A percentile compares a stretch with the other conserved stretches of the same genome.
Conservation (phyloP, 345 rosid species). For the Ceriops decandra region DNA sequence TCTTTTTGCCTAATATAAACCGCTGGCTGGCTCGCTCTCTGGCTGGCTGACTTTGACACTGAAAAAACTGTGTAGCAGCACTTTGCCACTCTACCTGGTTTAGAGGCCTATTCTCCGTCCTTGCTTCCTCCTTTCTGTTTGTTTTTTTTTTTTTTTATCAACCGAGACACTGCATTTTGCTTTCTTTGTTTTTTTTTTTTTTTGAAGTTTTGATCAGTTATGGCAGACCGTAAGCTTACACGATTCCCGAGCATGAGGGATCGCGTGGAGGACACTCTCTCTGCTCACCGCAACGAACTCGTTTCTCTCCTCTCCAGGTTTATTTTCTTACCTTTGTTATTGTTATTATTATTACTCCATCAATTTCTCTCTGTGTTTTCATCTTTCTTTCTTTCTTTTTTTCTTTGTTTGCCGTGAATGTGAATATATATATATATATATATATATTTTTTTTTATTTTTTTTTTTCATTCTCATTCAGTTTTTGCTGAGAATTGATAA, state of each 20-base stretch:
- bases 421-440: too few relatives aligned
- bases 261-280: constrained; percentile 84
- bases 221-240: constrained; percentile 50
- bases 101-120: too few relatives aligned
- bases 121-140: too few relatives aligned
- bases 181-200: neutral
- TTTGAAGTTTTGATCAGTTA: constrained; percentile 12
- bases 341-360: too few relatives aligned
- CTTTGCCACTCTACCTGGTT: too few relatives aligned
- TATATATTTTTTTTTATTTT: too few relatives aligned
- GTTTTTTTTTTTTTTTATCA: neutral
- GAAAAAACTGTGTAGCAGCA: too few relatives aligned
- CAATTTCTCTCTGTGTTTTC: neutral
- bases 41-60: too few relatives aligned
- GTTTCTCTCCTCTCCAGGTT: constrained; percentile 94
- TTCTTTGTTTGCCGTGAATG: neutral
- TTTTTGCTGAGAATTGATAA: neutral
- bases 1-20: too few relatives aligned
- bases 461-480: neutral
- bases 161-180: neutral
- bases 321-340: neutral
- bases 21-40: too few relatives aligned
- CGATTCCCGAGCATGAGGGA: constrained; percentile 76
- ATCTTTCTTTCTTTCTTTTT: neutral
- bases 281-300: constrained; percentile 85